Evolutionary conservation across 768 basidiomycete genomes (phyloP).

Genomic region (Tylopilus intermedius): DNA sequence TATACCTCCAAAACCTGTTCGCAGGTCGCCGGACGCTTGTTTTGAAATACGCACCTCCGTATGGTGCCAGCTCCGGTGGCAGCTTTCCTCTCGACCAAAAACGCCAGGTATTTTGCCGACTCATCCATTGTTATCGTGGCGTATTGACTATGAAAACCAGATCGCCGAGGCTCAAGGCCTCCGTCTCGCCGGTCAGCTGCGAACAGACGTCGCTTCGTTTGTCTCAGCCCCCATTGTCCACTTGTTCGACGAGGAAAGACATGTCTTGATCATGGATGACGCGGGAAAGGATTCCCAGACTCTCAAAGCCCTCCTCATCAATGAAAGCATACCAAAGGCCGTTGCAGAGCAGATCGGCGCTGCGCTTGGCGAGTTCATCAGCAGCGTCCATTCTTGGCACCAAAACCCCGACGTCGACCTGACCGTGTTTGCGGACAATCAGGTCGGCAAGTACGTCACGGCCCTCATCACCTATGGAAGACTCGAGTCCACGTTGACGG

Average conservation of each 20-base stretch:
- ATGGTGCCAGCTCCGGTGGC: constrained; percentile 27
- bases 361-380: constrained; percentile 54
- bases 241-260: constrained; percentile 43
- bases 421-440: constrained; percentile 37
- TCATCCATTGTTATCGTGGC: background rate
- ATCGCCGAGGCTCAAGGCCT: constrained; percentile 45
- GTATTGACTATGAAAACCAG: constrained; percentile 33
- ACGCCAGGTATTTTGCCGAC: constrained; percentile 45
- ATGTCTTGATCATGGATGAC: constrained; percentile 62
- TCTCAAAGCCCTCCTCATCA: constrained; percentile 39
- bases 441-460: constrained; percentile 38
- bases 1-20: constrained; percentile 39
- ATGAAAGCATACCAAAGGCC: constrained; percentile 27
- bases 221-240: constrained; percentile 48
- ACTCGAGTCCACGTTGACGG: constrained; percentile 37
- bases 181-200: constrained; percentile 35
- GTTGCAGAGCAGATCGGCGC: constrained; percentile 44
- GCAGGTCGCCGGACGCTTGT: constrained; percentile 45
- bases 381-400: constrained; percentile 46
- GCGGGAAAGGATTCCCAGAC: constrained; percentile 37
- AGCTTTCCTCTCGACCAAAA: constrained; percentile 36
- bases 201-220: constrained; percentile 30
- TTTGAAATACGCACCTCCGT: constrained; percentile 54
- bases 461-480: constrained; percentile 42
- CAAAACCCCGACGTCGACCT: constrained; percentile 26